These are phyloP conservation scores for Cryptococcus amylolentus DNA, from an alignment of 1,284 basidiomycete genomes.

Conservation along the genomic window DNA sequence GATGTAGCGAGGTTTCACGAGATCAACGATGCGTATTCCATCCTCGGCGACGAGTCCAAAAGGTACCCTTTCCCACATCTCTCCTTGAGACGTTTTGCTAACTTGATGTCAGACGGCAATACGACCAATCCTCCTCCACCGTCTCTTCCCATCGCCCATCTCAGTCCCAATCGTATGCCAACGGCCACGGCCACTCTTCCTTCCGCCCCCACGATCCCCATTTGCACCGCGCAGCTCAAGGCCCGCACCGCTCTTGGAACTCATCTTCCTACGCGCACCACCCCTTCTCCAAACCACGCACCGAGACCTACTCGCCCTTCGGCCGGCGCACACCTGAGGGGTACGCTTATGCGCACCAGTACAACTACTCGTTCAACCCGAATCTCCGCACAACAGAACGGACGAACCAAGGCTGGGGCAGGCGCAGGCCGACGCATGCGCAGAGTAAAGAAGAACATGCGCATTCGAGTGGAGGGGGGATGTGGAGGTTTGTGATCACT, in stretches of 20 bases:
- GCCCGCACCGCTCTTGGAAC: slow-evolving; percentile 29
- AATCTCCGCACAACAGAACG: slow-evolving; percentile 8
- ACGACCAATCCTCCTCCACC: slow-evolving; percentile 22
- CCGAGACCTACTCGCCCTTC: slow-evolving; percentile 22
- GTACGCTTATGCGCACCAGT: slow-evolving; percentile 14
- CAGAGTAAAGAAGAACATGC: slow-evolving; percentile 7
- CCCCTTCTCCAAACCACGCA: slow-evolving; percentile 1
- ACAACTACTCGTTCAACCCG: slow-evolving; percentile 9
- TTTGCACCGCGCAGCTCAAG: slow-evolving; percentile 16
- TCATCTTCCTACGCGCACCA: neutral
- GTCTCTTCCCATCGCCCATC: slow-evolving; percentile 4
- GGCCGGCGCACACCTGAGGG: slow-evolving; percentile 22
- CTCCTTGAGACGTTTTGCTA: neutral
- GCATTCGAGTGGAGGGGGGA: slow-evolving; percentile 27
- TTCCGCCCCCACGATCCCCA: slow-evolving; percentile 17
- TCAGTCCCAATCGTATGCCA: slow-evolving; percentile 2
- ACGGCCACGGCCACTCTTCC: slow-evolving; percentile 5
- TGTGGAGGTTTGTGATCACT: slow-evolving; percentile 31
- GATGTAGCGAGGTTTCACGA: slow-evolving; percentile 39
- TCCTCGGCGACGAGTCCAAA: slow-evolving; percentile 41
- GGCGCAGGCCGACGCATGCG: neutral
- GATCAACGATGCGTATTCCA: slow-evolving; percentile 47
- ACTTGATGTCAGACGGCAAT: slow-evolving; percentile 18
- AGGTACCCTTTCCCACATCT: slow-evolving; percentile 22
- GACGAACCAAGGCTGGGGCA: slow-evolving; percentile 1